Evolutionary conservation across 805 yeast genomes (phyloP).

Genomic region (Pichia gijzeniarum): DNA sequence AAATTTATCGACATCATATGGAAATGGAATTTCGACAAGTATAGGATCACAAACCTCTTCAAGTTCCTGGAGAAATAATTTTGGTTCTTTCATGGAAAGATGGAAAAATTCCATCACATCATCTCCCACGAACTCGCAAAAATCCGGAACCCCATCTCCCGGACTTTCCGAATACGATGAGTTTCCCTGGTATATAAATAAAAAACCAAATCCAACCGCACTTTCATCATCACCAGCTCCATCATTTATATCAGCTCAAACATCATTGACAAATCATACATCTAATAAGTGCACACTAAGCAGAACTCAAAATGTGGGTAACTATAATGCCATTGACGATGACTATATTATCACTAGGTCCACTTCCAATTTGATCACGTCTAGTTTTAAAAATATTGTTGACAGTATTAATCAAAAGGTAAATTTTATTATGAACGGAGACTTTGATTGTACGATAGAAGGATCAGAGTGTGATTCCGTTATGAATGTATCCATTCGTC

Average conservation of each 20-base stretch:
- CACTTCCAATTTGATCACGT: constrained; percentile 1
- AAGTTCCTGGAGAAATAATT: constrained; percentile 27
- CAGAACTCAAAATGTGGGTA: neutral
- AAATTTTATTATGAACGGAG: constrained; percentile 13
- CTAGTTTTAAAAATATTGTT: constrained; percentile 1
- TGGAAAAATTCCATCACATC: constrained; percentile 17
- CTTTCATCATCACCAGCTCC: constrained; percentile 8
- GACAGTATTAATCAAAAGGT: constrained; percentile 12
- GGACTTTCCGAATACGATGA: constrained; percentile 9
- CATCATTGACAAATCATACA: neutral
- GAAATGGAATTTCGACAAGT: constrained; percentile 15
- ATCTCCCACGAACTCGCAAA: constrained; percentile 8
- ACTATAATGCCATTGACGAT: constrained; percentile 3
- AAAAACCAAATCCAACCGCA: neutral
- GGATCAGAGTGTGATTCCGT: neutral
- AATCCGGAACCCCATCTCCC: constrained; percentile 8
- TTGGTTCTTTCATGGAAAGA: constrained; percentile 28
- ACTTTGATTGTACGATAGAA: constrained; percentile 4
- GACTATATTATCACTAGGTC: constrained; percentile 5
- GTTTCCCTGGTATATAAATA: constrained; percentile 12
- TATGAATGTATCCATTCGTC: neutral
- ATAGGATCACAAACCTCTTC: constrained; percentile 9
- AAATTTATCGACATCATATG: constrained; percentile 33
- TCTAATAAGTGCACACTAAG: neutral
- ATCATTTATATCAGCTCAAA: constrained; percentile 7